Conservation (phyloP, 208 protist species). For the Spongospora subterranea region DNA sequence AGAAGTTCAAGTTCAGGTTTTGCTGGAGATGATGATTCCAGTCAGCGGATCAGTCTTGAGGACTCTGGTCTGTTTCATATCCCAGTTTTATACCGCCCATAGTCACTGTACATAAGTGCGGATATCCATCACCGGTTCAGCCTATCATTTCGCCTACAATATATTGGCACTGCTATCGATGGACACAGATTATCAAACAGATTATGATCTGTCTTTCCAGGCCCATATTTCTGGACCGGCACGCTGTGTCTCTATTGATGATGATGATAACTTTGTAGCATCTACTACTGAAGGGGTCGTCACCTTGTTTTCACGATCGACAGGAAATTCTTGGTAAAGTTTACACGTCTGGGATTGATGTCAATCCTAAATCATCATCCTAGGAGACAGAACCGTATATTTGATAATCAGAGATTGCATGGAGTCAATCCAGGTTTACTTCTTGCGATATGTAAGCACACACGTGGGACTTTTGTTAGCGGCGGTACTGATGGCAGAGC, state of each 20-base stretch:
- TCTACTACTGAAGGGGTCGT: constrained; percentile 2
- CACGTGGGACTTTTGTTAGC: constrained; percentile 11
- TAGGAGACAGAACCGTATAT: neutral
- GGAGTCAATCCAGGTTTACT: neutral
- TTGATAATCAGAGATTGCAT: neutral
- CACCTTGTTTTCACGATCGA: neutral
- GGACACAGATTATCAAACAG: neutral
- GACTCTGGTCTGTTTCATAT: too few species aligned
- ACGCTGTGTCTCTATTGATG: neutral
- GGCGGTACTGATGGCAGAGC: neutral
- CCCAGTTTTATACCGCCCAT: too few species aligned
- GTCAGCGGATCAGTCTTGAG: too few species aligned
- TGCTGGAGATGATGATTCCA: too few species aligned
- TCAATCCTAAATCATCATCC: neutral
- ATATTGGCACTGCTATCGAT: too few species aligned
- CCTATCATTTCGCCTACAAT: too few species aligned
- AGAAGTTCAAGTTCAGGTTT: too few species aligned
- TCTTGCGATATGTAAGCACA: neutral
- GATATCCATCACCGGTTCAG: too few species aligned
- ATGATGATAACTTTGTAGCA: constrained; percentile 9
- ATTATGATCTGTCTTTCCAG: constrained; percentile 24
- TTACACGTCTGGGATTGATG: neutral
- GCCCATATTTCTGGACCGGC: neutral
- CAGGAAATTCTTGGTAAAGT: neutral
- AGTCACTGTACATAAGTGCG: too few species aligned